Base-by-base conservation (phyloP, 345 rosid genomes). In the Populus alba region DNA sequence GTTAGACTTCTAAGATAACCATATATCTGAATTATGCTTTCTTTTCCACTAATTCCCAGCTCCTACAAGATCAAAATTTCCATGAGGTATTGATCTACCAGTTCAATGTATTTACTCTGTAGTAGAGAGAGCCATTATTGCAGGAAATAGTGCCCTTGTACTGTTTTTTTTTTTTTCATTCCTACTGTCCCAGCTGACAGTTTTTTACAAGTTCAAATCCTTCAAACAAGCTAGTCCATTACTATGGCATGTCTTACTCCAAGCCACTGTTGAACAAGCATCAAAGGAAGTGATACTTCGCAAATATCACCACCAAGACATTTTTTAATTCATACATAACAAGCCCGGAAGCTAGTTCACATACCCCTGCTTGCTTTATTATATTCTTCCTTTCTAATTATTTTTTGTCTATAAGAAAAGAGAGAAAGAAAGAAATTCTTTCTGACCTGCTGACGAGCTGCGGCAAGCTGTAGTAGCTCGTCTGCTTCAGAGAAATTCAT, bases 401-500 rank as follows among this genome's bases (percentile, higher is more conserved):
- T 7, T 49, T 33, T 35, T 62, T 4, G 7, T 33, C 11, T n/a
- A 15, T 41, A 16, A 25, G 10, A 1, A n/a, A 17, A 29, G 49
- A 71, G 10, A 27, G 3, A 13, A 22, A 39, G 39, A 68, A 6
- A 76, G 27, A 37, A 76, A 35, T 49, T 68, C 13, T 47, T 51
- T 65, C 78, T 38, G 20, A 82, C 85, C 82, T 82, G 85, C 65
- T 82, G 85, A 59, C 85, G 80, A 71, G 82, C 85, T 38, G 82
- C 85, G 7, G 85, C 85, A 74, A 82, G 82, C 35, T 82, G 79
- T n/a, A 78, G 72, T 7, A 82, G 79, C 77, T 82, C 82, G 65
- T 82, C 85, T 41, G 85, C 85, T 82, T 82, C 85, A 12, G 85
- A 82, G 68, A 74, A 82, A 66, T 66, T 82, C 79, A 53, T 75